Conservation (phyloP, 108 stramenopile genomes). For the Pseudonitzschia multiseries region DNA sequence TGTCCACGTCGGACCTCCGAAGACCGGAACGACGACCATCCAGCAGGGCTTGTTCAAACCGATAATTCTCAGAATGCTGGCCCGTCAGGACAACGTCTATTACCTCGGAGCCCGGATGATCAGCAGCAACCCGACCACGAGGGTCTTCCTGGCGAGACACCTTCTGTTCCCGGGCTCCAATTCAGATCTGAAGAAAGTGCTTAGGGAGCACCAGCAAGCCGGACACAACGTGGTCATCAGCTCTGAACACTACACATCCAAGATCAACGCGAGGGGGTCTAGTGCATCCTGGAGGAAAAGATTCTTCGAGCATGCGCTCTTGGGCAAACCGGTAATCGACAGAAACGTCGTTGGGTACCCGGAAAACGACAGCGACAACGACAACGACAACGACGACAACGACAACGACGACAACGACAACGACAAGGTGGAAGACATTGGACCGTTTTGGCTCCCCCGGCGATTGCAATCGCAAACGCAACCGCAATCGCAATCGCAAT, state of each 20-base stretch:
- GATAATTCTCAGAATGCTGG: background rate
- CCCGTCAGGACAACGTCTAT: background rate
- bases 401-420: no score
- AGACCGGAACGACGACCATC: slow-evolving; percentile 6
- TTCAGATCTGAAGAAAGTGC: no score
- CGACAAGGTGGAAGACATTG: no score
- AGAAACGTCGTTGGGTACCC: no score
- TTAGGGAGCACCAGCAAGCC: background rate
- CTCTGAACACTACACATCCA: background rate
- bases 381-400: background rate
- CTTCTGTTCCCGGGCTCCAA: no score
- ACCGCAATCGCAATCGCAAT: background rate
- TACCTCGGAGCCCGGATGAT: background rate
- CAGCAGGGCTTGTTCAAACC: background rate
- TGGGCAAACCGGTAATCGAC: no score
- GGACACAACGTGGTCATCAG: background rate
- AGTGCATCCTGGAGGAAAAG: no score
- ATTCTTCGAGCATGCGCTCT: no score
- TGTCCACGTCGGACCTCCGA: slow-evolving; percentile 6
- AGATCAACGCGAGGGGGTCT: no score
- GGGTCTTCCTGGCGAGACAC: no score
- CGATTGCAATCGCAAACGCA: no score
- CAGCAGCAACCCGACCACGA: background rate
- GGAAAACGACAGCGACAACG: background rate
- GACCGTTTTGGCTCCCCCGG: no score